A percentile compares a stretch with the other conserved stretches of the same genome.
Conservation (phyloP, 345 rosid genomes). For the Trapa bicornis region DNA sequence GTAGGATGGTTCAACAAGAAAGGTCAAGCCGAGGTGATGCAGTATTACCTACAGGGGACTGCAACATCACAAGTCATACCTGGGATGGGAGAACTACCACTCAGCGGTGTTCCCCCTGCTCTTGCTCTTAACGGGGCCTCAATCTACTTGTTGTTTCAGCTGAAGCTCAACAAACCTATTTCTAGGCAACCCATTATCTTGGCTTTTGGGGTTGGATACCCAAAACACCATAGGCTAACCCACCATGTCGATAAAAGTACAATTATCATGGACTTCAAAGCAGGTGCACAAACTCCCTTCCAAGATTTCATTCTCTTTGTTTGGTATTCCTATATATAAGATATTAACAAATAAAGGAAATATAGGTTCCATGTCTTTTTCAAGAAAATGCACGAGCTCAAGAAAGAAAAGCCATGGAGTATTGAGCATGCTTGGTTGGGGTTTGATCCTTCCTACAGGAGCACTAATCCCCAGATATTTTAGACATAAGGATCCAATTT, state of each 20-base stretch:
- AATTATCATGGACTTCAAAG: conserved; percentile 54
- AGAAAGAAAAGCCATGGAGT: conserved; percentile 63
- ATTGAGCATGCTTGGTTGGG: conserved; percentile 67
- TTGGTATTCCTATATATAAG: neutral
- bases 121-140: conserved; percentile 63
- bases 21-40: conserved; percentile 65
- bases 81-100: conserved; percentile 63
- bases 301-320: neutral
- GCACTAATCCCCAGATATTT: conserved; percentile 71
- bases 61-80: conserved; percentile 45
- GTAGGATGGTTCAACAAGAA: conserved; percentile 71
- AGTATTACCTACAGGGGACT: conserved; percentile 62
- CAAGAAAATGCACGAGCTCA: conserved; percentile 20
- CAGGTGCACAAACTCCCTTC: conserved; percentile 24
- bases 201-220: conserved; percentile 54
- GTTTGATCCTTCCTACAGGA: conserved; percentile 61
- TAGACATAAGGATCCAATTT: conserved; percentile 71
- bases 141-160: conserved; percentile 73
- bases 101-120: conserved; percentile 53
- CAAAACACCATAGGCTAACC: conserved; percentile 34
- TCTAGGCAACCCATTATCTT: conserved; percentile 48
- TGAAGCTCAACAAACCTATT: conserved; percentile 36
- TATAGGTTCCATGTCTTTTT: conserved; percentile 30
- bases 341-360: neutral
- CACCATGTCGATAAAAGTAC: conserved; percentile 62